Conservation (phyloP, 192 early-diverging fungal species). For the Lobosporangium transversale region DNA sequence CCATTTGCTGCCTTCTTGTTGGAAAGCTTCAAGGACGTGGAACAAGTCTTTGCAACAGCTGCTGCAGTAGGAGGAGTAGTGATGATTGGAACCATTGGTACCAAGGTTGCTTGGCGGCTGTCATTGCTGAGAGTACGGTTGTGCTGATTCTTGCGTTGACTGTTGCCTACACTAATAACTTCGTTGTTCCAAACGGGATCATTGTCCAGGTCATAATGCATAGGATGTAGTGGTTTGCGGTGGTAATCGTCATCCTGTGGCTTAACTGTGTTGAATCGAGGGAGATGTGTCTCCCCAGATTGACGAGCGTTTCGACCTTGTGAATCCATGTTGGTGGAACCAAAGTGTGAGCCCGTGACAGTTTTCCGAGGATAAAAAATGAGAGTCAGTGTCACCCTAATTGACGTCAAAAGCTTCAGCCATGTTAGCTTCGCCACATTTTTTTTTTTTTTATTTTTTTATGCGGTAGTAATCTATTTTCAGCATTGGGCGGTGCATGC, state of each 20-base stretch:
- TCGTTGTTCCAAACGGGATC: neutral
- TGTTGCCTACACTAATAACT: neutral
- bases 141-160: neutral
- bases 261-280: conserved; percentile 17
- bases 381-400: conserved; percentile 40
- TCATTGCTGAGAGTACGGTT: conserved; percentile 12
- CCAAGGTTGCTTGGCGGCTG: neutral
- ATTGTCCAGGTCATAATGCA: conserved; percentile 4
- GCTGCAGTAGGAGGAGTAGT: neutral
- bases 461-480: conserved; percentile 1
- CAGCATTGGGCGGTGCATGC: neutral
- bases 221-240: neutral
- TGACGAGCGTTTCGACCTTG: neutral
- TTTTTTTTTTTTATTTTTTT: too few relatives aligned
- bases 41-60: neutral
- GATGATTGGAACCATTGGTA: neutral
- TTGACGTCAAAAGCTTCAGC: neutral
- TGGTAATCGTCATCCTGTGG: conserved; percentile 14
- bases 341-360: conserved; percentile 17
- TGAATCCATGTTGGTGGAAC: conserved; percentile 1
- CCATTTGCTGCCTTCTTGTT: neutral
- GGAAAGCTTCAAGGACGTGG: neutral
- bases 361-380: conserved; percentile 50
- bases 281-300: neutral
- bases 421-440: conserved; percentile 10